phyloP scores from a whole-genome alignment of 2,329 filamentous ascomycete species.

The Aspergillus sclerotialis region DNA sequence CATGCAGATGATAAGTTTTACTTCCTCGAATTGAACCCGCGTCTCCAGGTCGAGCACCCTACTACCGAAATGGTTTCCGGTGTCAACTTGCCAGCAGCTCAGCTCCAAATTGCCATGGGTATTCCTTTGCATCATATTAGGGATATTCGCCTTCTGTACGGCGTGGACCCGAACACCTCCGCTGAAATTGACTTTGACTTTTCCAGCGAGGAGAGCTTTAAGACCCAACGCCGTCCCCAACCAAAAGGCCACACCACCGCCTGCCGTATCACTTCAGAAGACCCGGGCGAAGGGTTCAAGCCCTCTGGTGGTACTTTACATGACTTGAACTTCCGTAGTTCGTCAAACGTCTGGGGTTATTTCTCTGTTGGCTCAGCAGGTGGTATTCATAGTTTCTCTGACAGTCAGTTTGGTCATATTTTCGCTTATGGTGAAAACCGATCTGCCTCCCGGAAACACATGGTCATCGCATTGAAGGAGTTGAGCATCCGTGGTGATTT shows the following conservation, averaged over 20 bases:
- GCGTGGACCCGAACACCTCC: conserved; percentile 79
- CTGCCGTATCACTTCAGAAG: conserved; percentile 98
- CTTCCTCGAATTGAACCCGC: conserved; percentile 96
- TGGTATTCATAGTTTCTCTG: conserved; percentile 98
- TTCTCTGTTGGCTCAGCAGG: conserved; percentile 96
- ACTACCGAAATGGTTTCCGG: conserved; percentile 99
- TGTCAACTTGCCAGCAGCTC: conserved; percentile 92
- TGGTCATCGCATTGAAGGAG: conserved; percentile 98
- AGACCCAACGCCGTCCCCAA: conserved; percentile 80
- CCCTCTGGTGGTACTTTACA: conserved; percentile 98
- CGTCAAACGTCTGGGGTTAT: conserved; percentile 99
- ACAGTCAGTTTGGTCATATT: conserved; percentile 98
- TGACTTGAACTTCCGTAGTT: conserved; percentile 97
- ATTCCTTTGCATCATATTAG: conserved; percentile 89
- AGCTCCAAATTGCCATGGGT: conserved; percentile 99
- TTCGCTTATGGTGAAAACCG: conserved; percentile 98
- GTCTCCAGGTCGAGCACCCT: conserved; percentile 98
- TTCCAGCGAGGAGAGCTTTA: conserved; percentile 71
- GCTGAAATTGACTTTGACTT: conserved; percentile 96
- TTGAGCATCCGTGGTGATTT: conserved; percentile 99
- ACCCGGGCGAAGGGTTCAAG: conserved; percentile 98
- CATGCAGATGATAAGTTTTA: conserved; percentile 98
- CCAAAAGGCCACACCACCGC: conserved; percentile 97
- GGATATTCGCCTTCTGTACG: conserved; percentile 93
- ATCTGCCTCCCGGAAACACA: conserved; percentile 93